phyloP scores from a whole-genome alignment of 2,329 filamentous ascomycete genomes.

The Rhinocladiella mackenziei region DNA sequence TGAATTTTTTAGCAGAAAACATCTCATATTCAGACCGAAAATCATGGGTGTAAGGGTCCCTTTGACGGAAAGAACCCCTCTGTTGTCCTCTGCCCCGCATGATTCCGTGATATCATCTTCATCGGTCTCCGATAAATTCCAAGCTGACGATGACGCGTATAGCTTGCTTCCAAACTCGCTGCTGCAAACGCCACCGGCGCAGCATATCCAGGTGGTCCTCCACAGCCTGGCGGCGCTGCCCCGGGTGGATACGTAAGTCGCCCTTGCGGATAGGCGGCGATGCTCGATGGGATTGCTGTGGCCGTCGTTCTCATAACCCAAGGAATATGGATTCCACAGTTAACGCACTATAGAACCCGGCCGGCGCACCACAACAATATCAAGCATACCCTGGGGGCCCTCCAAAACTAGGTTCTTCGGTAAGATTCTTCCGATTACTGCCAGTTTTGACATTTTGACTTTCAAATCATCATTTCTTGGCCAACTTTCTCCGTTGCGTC shows the following conservation, averaged over 20 bases:
- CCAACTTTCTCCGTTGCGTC: conserved; percentile 18
- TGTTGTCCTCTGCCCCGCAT: conserved; percentile 15
- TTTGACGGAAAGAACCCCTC: conserved; percentile 6
- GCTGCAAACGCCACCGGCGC: conserved; percentile 37
- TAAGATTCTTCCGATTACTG: conserved; percentile 31
- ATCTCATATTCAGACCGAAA: too few species aligned
- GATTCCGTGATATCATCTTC: neutral
- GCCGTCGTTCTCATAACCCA: too few species aligned
- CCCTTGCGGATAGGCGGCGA: neutral
- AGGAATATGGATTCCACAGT: too few species aligned
- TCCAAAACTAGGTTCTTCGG: conserved; percentile 32
- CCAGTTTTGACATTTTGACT: neutral
- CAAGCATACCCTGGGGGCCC: conserved; percentile 52
- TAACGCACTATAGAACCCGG: too few species aligned
- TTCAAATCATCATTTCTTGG: conserved; percentile 12
- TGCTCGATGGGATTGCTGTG: too few species aligned
- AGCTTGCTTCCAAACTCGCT: conserved; percentile 37
- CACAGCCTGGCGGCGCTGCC: conserved; percentile 32
- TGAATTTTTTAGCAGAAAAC: too few species aligned
- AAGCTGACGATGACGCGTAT: conserved; percentile 25
- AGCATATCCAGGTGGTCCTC: conserved; percentile 33
- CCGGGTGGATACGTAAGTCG: conserved; percentile 53
- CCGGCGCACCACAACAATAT: conserved; percentile 49
- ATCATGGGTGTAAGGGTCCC: conserved; percentile 30
- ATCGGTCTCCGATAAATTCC: neutral